These are phyloP conservation scores for Monosporascus sp. DNA, from an alignment of 2,329 filamentous ascomycete species.

Conservation along the genomic window DNA sequence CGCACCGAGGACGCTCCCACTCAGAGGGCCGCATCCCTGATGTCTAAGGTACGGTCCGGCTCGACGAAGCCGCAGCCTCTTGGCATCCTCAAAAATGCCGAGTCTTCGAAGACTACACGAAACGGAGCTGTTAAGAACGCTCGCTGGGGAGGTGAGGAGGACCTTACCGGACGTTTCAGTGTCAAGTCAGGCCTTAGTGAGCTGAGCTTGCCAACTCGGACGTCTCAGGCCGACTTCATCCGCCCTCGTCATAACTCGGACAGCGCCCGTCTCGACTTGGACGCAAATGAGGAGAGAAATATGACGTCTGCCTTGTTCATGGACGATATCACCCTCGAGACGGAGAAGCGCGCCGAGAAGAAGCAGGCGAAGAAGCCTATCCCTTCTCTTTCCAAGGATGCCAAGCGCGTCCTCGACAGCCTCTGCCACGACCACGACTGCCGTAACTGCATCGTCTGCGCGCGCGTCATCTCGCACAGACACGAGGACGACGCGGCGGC, in stretches of 20 bases:
- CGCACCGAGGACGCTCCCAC: conserved; percentile 12
- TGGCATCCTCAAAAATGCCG: conserved; percentile 31
- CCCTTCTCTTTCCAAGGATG: conserved; percentile 45
- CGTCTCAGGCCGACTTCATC: conserved; percentile 15
- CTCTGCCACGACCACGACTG: conserved; percentile 48
- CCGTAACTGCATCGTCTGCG: conserved; percentile 52
- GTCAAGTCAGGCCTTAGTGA: conserved; percentile 28
- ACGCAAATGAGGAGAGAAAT: conserved; percentile 37
- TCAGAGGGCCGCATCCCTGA: conserved; percentile 10
- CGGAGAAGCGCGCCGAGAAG: conserved; percentile 28
- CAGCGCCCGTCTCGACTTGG: conserved; percentile 20
- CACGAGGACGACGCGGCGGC: conserved; percentile 27
- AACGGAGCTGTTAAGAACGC: neutral
- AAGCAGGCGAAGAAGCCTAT: conserved; percentile 23
- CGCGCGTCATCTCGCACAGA: conserved; percentile 41
- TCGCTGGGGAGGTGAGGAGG: conserved; percentile 12
- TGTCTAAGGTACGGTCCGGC: conserved; percentile 11
- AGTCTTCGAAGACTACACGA: neutral
- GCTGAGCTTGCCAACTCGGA: conserved; percentile 23
- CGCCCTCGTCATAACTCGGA: conserved; percentile 17
- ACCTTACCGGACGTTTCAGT: conserved; percentile 28
- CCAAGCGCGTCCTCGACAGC: conserved; percentile 46
- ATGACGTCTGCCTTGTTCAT: conserved; percentile 56
- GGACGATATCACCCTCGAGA: conserved; percentile 51
- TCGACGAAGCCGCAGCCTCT: conserved; percentile 17